These are phyloP conservation scores for Millerozyma acaciae DNA, from an alignment of 805 yeast genomes.

Conservation along the genomic window DNA sequence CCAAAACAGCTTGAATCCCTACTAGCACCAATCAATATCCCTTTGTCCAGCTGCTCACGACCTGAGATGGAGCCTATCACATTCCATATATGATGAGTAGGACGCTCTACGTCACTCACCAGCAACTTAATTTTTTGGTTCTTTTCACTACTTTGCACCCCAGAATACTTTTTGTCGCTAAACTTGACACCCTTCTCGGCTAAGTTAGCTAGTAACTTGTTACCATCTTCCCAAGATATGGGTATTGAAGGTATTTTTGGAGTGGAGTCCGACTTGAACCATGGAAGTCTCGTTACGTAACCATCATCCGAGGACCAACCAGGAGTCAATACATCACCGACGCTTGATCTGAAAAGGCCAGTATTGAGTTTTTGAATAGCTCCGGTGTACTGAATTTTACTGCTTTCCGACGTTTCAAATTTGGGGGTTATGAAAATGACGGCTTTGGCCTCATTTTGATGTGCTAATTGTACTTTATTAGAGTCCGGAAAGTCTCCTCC, in stretches of 20 bases:
- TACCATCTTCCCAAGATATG: constrained; percentile 69
- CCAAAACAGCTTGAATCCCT: constrained; percentile 78
- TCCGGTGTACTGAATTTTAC: constrained; percentile 23
- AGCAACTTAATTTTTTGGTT: constrained; percentile 20
- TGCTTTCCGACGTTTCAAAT: constrained; percentile 12
- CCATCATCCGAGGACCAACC: constrained; percentile 58
- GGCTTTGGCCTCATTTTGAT: constrained; percentile 55
- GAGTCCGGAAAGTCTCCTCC: constrained; percentile 42
- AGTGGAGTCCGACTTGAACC: constrained; percentile 48
- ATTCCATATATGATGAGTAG: constrained; percentile 70
- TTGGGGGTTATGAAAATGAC: constrained; percentile 55
- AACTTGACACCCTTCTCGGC: constrained; percentile 26
- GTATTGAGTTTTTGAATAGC: constrained; percentile 55
- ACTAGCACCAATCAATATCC: constrained; percentile 76
- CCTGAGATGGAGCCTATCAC: constrained; percentile 76
- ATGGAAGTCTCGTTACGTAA: constrained; percentile 34
- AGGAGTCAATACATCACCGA: constrained; percentile 80
- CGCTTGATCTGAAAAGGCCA: constrained; percentile 52
- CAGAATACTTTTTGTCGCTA: constrained; percentile 26
- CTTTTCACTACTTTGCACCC: constrained; percentile 14
- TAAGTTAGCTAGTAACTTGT: constrained; percentile 29
- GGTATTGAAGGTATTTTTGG: constrained; percentile 78
- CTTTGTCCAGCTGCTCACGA: constrained; percentile 69
- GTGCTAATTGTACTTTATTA: constrained; percentile 46
- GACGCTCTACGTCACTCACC: constrained; percentile 39